A percentile compares a stretch with the other conserved stretches of the same genome.
phyloP scores from a whole-genome alignment of 495 filamentous ascomycete species.

The Xylaria nigripes region DNA sequence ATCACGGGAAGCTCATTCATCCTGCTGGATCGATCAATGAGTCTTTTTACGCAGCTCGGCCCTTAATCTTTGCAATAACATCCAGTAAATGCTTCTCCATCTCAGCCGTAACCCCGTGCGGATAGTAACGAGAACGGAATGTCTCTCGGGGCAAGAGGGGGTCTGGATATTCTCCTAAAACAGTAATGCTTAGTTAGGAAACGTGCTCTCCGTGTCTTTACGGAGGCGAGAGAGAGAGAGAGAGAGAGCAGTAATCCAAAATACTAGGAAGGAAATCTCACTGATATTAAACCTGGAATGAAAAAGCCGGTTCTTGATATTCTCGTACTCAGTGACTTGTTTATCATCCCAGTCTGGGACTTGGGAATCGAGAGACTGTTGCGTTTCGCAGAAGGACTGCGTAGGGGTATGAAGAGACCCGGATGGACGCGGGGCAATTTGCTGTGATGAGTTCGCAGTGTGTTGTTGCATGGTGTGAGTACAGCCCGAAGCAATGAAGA shows the following conservation, averaged over 20 bases:
- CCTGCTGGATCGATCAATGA: background rate
- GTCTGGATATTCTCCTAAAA: conserved; percentile 33
- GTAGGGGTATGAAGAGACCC: conserved; percentile 18
- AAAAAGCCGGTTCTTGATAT: conserved; percentile 22
- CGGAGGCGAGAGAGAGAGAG: background rate
- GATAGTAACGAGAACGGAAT: conserved; percentile 26
- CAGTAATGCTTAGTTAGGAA: background rate
- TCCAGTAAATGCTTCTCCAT: conserved; percentile 25
- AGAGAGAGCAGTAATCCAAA: background rate
- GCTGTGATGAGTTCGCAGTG: conserved; percentile 20
- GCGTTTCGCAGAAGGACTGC: conserved; percentile 16
- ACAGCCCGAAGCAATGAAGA: background rate
- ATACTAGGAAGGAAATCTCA: conserved; percentile 22
- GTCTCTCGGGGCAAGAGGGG: conserved; percentile 30
- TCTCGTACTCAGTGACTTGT: conserved; percentile 48
- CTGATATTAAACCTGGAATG: conserved; percentile 36
- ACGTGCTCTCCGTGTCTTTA: background rate
- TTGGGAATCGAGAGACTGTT: conserved; percentile 17
- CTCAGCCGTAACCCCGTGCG: conserved; percentile 26
- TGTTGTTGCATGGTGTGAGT: conserved; percentile 17
- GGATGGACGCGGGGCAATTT: conserved; percentile 22
- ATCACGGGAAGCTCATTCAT: background rate
- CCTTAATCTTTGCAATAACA: conserved; percentile 27
- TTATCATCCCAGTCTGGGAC: conserved; percentile 30
- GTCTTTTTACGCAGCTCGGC: background rate